A percentile compares a stretch with the other conserved stretches of the same genome.
Conservation (phyloP, 1,284 basidiomycete species). For the Cutaneotrichosporon mucoides region DNA sequence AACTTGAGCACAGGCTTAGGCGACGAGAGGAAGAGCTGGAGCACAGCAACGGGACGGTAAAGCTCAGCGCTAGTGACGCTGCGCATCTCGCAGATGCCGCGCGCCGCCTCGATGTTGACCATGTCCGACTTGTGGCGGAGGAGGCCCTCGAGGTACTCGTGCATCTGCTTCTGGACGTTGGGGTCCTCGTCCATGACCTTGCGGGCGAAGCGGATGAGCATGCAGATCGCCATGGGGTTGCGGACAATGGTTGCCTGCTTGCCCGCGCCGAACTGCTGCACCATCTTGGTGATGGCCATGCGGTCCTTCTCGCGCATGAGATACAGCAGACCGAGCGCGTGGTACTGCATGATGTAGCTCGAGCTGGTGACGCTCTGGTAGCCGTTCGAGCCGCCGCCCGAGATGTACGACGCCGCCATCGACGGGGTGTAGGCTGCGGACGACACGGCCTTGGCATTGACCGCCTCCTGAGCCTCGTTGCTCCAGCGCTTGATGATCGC, state of each 20-base stretch:
- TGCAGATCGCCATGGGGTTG: constrained; percentile 97
- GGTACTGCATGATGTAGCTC: constrained; percentile 94
- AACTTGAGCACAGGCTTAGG: constrained; percentile 94
- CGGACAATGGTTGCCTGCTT: constrained; percentile 77
- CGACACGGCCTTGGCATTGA: constrained; percentile 78
- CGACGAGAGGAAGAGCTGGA: constrained; percentile 89
- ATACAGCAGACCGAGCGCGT: constrained; percentile 90
- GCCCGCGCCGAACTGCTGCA: constrained; percentile 84
- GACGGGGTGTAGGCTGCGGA: constrained; percentile 50
- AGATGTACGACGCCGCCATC: constrained; percentile 57
- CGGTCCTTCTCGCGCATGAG: constrained; percentile 94
- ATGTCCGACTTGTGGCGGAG: constrained; percentile 98
- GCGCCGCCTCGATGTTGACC: constrained; percentile 99
- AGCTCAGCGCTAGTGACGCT: constrained; percentile 73
- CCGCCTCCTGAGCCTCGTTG: constrained; percentile 95
- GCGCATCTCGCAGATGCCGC: constrained; percentile 95
- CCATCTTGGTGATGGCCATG: constrained; percentile 99
- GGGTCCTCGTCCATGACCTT: constrained; percentile 98
- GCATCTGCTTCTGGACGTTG: constrained; percentile 86
- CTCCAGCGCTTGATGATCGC: constrained; percentile 98
- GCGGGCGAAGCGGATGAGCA: constrained; percentile 95
- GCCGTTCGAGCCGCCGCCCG: constrained; percentile 42
- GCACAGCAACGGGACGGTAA: constrained; percentile 79
- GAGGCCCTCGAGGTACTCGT: constrained; percentile 92
- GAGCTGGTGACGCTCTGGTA: constrained; percentile 79